These are phyloP conservation scores for Entophlyctis luteolus DNA, from an alignment of 192 early-diverging fungal genomes.

Conservation along the genomic window DNA sequence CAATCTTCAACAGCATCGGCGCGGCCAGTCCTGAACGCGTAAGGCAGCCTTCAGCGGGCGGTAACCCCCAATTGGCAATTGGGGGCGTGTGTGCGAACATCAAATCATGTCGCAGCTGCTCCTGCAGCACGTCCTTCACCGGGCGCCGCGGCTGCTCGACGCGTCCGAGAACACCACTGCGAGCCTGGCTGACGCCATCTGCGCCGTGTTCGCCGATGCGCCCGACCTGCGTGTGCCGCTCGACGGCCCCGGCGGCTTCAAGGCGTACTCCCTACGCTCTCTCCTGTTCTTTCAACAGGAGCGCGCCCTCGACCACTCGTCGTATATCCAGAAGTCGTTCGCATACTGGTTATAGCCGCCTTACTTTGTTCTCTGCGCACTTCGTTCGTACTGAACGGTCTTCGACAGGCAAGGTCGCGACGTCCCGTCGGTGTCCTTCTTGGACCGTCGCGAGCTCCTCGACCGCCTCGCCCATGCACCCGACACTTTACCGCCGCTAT, in stretches of 20 bases:
- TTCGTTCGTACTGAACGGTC: background rate
- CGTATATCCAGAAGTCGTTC: constrained; percentile 59
- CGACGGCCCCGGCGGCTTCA: constrained; percentile 29
- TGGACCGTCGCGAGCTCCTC: constrained; percentile 67
- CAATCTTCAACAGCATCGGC: no score
- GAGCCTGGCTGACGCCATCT: background rate
- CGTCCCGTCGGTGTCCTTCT: constrained; percentile 65
- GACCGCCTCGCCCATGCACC: constrained; percentile 65
- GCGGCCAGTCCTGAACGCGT: no score
- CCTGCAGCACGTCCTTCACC: background rate
- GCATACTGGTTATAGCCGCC: constrained; percentile 8
- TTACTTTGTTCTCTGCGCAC: background rate
- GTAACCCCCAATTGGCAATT: no score
- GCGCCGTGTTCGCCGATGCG: background rate
- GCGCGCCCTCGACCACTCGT: constrained; percentile 59
- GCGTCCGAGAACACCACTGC: background rate
- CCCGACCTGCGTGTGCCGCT: background rate
- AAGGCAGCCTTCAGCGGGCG: no score
- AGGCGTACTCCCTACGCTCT: constrained; percentile 64
- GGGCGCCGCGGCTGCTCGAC: background rate
- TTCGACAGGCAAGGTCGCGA: constrained; percentile 43
- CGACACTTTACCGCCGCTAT: background rate
- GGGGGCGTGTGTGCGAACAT: no score
- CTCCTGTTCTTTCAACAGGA: constrained; percentile 69
- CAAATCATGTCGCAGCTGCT: no score